Evolutionary conservation across 2,329 filamentous ascomycete genomes (phyloP), one percentile per base, ranked within the genome.

Genomic region (Onygenales sp.): DNA sequence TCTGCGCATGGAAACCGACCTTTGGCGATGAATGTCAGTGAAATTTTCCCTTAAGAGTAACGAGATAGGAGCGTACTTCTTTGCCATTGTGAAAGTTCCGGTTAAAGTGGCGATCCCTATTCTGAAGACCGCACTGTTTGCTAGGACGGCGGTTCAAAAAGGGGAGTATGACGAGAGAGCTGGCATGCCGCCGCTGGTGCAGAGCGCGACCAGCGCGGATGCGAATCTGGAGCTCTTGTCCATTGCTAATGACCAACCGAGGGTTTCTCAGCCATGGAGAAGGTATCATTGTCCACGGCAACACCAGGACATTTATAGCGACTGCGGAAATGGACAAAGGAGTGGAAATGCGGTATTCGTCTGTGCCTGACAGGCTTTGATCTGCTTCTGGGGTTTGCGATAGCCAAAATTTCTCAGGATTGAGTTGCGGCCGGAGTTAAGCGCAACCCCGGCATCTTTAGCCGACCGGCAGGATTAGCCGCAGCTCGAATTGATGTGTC

Each of bases 121-220:
- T n/a, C 7, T 21, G 33, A 31, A 31, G 27, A 13, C 17, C 31
- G 36, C 41, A 39, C 32, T 35, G 21, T 49, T 8, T 17, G 8
- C 11, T 21, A 41, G 33, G 5, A 10, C 3, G 5, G 35, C 7
- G 5, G 10, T 31, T 41, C 14, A 33, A 39, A 13, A 11, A 14
- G 5, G 35, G 35, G 17, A 10, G 38, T 41, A 39, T 41, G 8
- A 11, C 7, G 31, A 31, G 35, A 10, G 45, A 27, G 33, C 33
- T 38, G 39, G 47, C 27, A 36, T 42, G 43, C 41, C 51, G 58
- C 14, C 46, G 50, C 14, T 59, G 58, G 13, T 50, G 49, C 33
- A 57, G 48, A 32, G 54, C 47, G 50, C 57, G 57, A 31, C 43
- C 56, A 33, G 58, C 43, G 53, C 55, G 60, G 27, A 55, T 11